Evolutionary conservation across 73 alveolate species (phyloP).

Genomic region (Loxodes magnus): DNA sequence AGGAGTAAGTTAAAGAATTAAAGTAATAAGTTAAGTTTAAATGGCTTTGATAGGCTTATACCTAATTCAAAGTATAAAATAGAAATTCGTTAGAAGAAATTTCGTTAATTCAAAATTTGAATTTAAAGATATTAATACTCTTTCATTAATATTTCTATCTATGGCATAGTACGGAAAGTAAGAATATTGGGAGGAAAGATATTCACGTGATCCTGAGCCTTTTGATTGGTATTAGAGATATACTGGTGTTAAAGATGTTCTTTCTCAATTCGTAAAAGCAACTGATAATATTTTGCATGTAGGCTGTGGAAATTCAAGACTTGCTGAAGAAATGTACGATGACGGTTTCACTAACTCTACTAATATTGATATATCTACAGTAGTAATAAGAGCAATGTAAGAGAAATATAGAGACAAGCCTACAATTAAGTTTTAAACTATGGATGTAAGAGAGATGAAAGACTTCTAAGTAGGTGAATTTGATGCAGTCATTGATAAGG

Average conservation of each 20-base stretch:
- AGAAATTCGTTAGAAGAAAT: too few relatives aligned
- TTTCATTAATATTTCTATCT: too few relatives aligned
- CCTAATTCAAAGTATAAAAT: too few relatives aligned
- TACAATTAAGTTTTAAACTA: conserved; percentile 60
- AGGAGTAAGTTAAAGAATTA: too few relatives aligned
- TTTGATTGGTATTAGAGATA: conserved; percentile 95
- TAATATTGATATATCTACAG: conserved; percentile 81
- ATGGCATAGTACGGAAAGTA: conserved; percentile 96
- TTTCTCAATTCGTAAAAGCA: conserved; percentile 72
- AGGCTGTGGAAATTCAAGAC: conserved; percentile 92
- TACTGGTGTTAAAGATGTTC: conserved; percentile 84
- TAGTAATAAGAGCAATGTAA: conserved; percentile 39
- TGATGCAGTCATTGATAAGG: conserved; percentile 93
- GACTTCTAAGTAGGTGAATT: conserved; percentile 76
- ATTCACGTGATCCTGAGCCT: conserved; percentile 93
- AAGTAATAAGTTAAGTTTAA: too few relatives aligned
- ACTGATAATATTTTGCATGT: conserved; percentile 68
- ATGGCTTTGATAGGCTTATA: too few relatives aligned
- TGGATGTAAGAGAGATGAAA: conserved; percentile 83
- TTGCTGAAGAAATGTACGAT: conserved; percentile 89
- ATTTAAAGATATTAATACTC: too few relatives aligned
- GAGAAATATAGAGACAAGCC: conserved; percentile 76
- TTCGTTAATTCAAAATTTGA: too few relatives aligned
- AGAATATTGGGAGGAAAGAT: conserved; percentile 97
- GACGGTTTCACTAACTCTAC: conserved; percentile 75